These are phyloP conservation scores for Rhodotorula taiwanensis DNA, from an alignment of 768 basidiomycete species.

Conservation along the genomic window DNA sequence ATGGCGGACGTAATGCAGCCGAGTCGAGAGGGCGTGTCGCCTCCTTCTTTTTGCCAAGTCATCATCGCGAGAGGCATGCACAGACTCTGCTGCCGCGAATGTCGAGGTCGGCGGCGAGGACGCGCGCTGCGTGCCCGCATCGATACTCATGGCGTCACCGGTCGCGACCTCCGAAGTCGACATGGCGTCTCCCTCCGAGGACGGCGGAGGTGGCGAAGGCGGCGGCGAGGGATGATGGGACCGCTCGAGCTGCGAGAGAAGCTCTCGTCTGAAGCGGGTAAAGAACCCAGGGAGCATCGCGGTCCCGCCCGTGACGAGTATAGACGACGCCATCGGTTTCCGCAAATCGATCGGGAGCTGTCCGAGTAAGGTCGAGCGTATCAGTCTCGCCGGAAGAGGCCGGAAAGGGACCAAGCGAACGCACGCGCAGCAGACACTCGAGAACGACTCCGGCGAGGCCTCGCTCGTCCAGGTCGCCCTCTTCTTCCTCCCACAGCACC, in stretches of 20 bases:
- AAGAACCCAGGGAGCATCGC: conserved; percentile 89
- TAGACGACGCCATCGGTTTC: conserved; percentile 70
- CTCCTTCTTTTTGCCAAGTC: neutral
- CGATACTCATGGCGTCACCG: neutral
- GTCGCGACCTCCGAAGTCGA: neutral
- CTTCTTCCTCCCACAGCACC: conserved; percentile 79
- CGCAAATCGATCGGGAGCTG: conserved; percentile 87
- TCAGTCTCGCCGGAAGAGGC: neutral
- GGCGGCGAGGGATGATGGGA: conserved; percentile 31
- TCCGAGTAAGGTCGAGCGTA: neutral
- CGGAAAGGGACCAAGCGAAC: neutral
- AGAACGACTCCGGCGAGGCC: conserved; percentile 76
- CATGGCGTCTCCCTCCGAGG: neutral
- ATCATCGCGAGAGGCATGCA: no score
- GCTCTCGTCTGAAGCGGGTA: conserved; percentile 71
- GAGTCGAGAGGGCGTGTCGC: conserved; percentile 12
- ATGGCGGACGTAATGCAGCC: conserved; percentile 26
- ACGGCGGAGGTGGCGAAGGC: conserved; percentile 5
- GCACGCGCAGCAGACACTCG: conserved; percentile 69
- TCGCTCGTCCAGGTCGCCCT: conserved; percentile 74
- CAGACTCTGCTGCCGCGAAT: no score
- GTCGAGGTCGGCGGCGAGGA: no score
- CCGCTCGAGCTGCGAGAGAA: conserved; percentile 56
- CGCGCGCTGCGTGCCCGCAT: neutral
- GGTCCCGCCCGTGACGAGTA: conserved; percentile 82